These are phyloP conservation scores for Aegilops speltoides DNA, from an alignment of 176 grass and related monocot genomes.

Conservation along the genomic window DNA sequence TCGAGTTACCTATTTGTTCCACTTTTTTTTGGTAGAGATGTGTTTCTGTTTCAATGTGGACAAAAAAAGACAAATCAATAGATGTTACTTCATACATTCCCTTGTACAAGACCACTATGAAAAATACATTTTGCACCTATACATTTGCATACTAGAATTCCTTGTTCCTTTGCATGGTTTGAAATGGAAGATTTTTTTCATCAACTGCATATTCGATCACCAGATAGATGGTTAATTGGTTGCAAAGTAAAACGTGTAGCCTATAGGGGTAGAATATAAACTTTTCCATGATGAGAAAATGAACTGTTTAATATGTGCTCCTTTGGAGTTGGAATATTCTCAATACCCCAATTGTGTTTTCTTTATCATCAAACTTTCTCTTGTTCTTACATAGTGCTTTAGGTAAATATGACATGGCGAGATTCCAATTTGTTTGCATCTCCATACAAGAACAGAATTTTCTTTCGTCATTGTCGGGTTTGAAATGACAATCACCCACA, in stretches of 20 bases:
- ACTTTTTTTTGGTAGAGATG: no score
- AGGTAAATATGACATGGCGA: neutral
- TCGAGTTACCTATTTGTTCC: no score
- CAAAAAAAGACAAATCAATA: no score
- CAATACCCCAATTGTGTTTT: neutral
- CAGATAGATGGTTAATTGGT: neutral
- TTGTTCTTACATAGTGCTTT: neutral
- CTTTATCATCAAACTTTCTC: neutral
- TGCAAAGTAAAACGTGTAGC: neutral
- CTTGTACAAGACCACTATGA: no score
- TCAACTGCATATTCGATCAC: no score
- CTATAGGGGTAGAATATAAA: neutral
- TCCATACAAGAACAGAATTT: slow-evolving; percentile 28
- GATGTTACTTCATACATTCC: no score
- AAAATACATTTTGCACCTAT: no score
- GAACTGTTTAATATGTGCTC: neutral
- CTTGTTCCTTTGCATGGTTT: neutral
- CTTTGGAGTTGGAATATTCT: neutral
- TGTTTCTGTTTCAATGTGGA: no score
- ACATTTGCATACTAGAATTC: neutral
- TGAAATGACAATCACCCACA: slow-evolving; percentile 39
- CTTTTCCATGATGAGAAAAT: neutral
- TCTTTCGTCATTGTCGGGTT: neutral
- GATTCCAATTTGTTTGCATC: slow-evolving; percentile 30
- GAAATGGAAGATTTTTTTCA: neutral